Conservation (phyloP, 306 rosid species). For the Cicer judaicum region DNA sequence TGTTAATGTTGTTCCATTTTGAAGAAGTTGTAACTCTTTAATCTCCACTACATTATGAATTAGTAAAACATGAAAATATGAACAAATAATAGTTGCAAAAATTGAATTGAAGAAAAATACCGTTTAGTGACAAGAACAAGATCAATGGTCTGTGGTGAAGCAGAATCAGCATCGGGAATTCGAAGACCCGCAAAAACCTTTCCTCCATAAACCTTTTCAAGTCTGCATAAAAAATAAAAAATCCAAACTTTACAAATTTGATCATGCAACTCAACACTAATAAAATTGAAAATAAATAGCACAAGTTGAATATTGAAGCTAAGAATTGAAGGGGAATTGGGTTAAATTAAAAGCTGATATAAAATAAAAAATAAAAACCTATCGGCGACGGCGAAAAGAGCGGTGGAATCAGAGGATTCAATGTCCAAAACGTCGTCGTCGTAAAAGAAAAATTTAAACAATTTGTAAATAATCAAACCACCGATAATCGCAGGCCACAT, state of each 20-base stretch:
- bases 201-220: slow-evolving; percentile 75
- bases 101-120: slow-evolving; percentile 46
- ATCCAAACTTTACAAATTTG: not conserved
- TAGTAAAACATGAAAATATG: not conserved
- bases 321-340: not conserved
- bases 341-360: not conserved
- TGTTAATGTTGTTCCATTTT: not conserved
- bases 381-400: slow-evolving; percentile 72
- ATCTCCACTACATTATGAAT: slow-evolving; percentile 5
- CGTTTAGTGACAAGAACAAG: slow-evolving; percentile 67
- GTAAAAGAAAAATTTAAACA: slow-evolving; percentile 59
- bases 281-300: not conserved
- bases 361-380: slow-evolving; percentile 45
- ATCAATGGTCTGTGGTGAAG: slow-evolving; percentile 74
- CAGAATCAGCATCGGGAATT: slow-evolving; percentile 89
- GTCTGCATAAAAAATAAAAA: slow-evolving; percentile 44
- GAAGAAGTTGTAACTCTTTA: not conserved
- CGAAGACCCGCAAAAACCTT: slow-evolving; percentile 80
- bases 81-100: not conserved
- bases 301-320: not conserved
- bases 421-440: slow-evolving; percentile 69
- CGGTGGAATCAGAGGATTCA: slow-evolving; percentile 65
- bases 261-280: too few species aligned
- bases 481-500: slow-evolving; percentile 77
- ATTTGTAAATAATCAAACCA: slow-evolving; percentile 62